Conservation (phyloP, 331 rosid species). For the Quercus tomentella region DNA sequence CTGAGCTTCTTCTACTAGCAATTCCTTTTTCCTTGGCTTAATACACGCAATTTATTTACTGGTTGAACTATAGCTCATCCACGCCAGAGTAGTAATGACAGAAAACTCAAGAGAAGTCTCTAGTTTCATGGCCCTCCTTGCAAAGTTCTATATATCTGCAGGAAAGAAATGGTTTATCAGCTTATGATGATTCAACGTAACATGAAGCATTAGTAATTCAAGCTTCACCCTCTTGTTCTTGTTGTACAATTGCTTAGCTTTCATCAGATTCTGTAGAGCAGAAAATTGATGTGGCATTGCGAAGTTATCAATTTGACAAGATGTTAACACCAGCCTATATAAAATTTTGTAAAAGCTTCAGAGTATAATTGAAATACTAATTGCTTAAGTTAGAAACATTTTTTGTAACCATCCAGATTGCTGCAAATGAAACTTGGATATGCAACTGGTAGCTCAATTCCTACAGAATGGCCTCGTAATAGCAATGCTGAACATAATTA, state of each 20-base stretch:
- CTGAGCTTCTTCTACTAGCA: neutral
- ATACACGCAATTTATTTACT: no score
- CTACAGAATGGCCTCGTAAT: neutral
- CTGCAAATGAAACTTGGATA: neutral
- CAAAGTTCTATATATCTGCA: slow-evolving; percentile 64
- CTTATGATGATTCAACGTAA: neutral
- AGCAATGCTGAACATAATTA: no score
- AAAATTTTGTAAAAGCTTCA: neutral
- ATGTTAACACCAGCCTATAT: neutral
- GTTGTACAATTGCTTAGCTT: neutral
- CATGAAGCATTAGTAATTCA: neutral
- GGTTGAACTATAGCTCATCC: slow-evolving; percentile 32
- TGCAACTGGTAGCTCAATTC: neutral
- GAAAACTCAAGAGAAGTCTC: slow-evolving; percentile 79
- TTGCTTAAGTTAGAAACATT: no score
- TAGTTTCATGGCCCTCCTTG: slow-evolving; percentile 48
- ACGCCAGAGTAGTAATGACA: slow-evolving; percentile 66
- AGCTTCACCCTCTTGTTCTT: neutral
- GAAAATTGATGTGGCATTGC: neutral
- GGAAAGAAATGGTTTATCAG: slow-evolving; percentile 9
- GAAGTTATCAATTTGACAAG: neutral
- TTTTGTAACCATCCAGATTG: no score
- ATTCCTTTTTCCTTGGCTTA: no score
- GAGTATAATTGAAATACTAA: neutral
- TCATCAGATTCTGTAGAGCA: neutral